Evolutionary conservation across 2,329 filamentous ascomycete genomes (phyloP), one percentile per base, ranked within the genome.

Genomic region (Hypoxylon sp.): DNA sequence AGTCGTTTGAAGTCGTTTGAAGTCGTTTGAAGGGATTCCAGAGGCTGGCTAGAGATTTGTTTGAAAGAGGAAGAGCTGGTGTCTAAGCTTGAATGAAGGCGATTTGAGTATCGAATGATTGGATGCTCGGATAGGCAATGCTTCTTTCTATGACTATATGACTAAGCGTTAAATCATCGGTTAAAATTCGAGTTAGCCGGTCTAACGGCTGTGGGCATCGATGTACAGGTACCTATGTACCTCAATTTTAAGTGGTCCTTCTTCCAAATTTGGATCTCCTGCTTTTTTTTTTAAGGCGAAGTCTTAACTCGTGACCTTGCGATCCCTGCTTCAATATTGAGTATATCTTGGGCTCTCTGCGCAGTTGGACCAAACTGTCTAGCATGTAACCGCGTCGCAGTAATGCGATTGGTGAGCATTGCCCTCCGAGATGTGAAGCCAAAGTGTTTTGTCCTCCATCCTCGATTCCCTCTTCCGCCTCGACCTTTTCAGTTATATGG

Each of bases 341-440:
- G 25, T 30, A 11, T 21, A 14, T 36, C 41, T 6, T n/a, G 25
- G 25, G 21, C 36, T 9, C 30, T 34, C 17, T 45, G 30, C 38
- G 36, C 34, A 48, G 14, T 48, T 60, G 14, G 52, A 51, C 30
- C 45, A 45, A 52, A 30, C n/a, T 46, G 28, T 64, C 32, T 72
- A 72, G 69, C 56, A 77, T 76, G 75, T 74, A 43, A 72, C 56
- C 53, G 62, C 46, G 65, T 70, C 55, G 72, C 73, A 77, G 77
- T 77, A 76, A 79, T 79, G 77, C 76, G 75, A 77, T 60, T 73
- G 73, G 74, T 67, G 74, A 71, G 67, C 68, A 74, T 68, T 67
- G 53, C 55, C 30, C 56, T 74, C 68, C 75, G 75, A 76, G 67
- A 79, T 76, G 75, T 78, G 73, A 76, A 74, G 73, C 72, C 72